Evolutionary conservation across 2,329 filamentous ascomycete genomes (phyloP), one percentile per base, ranked within the genome.

Genomic region (Pseudogymnoascus sp.): DNA sequence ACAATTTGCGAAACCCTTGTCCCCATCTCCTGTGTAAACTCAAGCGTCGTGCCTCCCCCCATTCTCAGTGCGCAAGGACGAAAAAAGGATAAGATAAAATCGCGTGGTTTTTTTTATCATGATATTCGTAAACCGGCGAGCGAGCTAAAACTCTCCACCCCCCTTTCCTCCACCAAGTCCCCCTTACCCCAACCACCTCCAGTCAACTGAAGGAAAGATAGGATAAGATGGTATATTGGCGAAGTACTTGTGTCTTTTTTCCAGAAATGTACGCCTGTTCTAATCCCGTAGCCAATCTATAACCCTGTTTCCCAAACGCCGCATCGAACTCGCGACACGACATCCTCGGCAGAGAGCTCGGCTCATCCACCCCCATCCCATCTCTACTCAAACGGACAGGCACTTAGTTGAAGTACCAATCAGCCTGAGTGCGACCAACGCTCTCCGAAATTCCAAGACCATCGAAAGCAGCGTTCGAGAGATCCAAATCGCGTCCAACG

Each of bases 381-480:
- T 21, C 12, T 3, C 12, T n/a, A 12, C 25, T 10, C 4, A 21
- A 21, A 21, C 21, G 21, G 5, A 14, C 36, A 11, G 38, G 21
- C 46, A 28, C 21, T 62, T 72, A 70, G 66, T 75, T 77, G 73
- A 83, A 82, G 63, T 70, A 79, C 82, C 82, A 85, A 31, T 71
- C 69, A 60, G 78, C 74, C 34, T 8, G 7, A 8, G 69, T 69
- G 62, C 81, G 78, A 28, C 83, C 83, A 36, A 73, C 70, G 21
- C 68, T 75, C n/a, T 81, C 73, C 25, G 75, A 71, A 63, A 79
- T 60, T 77, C 81, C 68, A 62, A 89, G 77, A 18, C 80, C 76
- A n/a, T 70, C 67, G 75, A 86, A 89, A 66, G 82, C 75, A 69
- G 80, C 78, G 65, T 79, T 75, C 67, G 82, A 84, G 68, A 88